These are phyloP conservation scores for Haplographium delicatum DNA, from an alignment of 495 filamentous ascomycete species.

Conservation along the genomic window DNA sequence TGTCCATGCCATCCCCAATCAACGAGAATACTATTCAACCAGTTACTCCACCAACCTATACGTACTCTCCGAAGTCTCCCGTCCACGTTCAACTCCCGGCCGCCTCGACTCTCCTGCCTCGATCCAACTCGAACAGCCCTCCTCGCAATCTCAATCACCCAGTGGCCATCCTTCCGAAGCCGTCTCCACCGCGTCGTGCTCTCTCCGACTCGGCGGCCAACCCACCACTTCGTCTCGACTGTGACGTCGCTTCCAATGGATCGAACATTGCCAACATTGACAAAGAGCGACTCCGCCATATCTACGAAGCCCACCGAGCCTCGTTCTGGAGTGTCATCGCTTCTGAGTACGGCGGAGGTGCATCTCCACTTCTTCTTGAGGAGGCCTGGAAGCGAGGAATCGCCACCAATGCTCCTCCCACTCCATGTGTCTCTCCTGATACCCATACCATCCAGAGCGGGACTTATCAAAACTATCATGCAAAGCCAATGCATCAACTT, in stretches of 20 bases:
- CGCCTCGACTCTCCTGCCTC: slow-evolving; percentile 21
- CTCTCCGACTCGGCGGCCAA: slow-evolving; percentile 27
- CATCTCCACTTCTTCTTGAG: slow-evolving; percentile 60
- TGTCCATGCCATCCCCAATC: slow-evolving; percentile 41
- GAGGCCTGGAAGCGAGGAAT: slow-evolving; percentile 58
- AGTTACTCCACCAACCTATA: slow-evolving; percentile 14
- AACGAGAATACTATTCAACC: slow-evolving; percentile 30
- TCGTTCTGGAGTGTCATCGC: slow-evolving; percentile 71
- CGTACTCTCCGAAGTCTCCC: slow-evolving; percentile 23
- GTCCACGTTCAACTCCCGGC: slow-evolving; percentile 22
- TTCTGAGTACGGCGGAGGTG: slow-evolving; percentile 59
- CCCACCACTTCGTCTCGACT: slow-evolving; percentile 42
- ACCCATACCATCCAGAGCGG: slow-evolving; percentile 9
- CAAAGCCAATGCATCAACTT: slow-evolving; percentile 20
- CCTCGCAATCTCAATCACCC: slow-evolving; percentile 33
- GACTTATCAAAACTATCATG: slow-evolving; percentile 17
- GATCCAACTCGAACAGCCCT: slow-evolving; percentile 24
- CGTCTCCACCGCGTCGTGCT: slow-evolving; percentile 41
- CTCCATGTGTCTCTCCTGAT: slow-evolving; percentile 28
- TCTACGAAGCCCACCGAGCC: slow-evolving; percentile 63
- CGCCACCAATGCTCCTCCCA: slow-evolving; percentile 26
- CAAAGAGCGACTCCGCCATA: slow-evolving; percentile 57
- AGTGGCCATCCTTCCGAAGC: slow-evolving; percentile 58
- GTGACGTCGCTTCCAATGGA: slow-evolving; percentile 31
- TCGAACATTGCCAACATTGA: slow-evolving; percentile 46